phyloP scores from a whole-genome alignment of 129 eudicot species.

The Flaveria bidentis region DNA sequence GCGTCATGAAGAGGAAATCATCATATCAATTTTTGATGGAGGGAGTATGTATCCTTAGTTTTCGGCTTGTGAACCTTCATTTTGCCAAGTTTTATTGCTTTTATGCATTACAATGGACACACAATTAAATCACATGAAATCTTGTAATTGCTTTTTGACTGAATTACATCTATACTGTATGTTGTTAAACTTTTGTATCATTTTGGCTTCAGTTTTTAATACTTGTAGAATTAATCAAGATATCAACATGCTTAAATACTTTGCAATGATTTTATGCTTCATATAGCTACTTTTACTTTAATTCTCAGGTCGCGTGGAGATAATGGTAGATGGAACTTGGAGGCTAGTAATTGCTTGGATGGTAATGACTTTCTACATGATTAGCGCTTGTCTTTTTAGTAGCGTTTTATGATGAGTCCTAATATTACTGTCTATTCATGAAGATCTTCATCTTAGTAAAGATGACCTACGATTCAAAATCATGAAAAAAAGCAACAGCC shows the following conservation, averaged over 20 bases:
- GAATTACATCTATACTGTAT: neutral
- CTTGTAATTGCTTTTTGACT: neutral
- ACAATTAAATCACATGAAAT: neutral
- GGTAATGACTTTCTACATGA: conserved; percentile 53
- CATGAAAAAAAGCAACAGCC: conserved; percentile 49
- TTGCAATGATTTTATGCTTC: conserved; percentile 13
- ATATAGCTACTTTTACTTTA: conserved; percentile 16
- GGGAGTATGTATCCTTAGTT: neutral
- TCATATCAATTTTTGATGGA: neutral
- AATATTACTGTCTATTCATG: conserved; percentile 23
- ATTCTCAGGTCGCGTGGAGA: conserved; percentile 62
- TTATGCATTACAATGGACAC: neutral
- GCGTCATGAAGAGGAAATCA: neutral
- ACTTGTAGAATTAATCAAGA: neutral
- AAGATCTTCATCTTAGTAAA: conserved; percentile 60
- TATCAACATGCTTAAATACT: neutral
- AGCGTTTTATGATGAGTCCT: conserved; percentile 5
- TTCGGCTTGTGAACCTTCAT: conserved; percentile 5
- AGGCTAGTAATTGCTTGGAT: conserved; percentile 38
- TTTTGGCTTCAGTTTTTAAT: neutral
- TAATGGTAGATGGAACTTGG: conserved; percentile 31
- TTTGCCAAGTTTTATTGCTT: conserved; percentile 2
- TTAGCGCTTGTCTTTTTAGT: conserved; percentile 3
- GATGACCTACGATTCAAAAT: conserved; percentile 81
- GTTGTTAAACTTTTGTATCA: neutral